phyloP scores from a whole-genome alignment of 768 basidiomycete genomes.

The Butyriboletus loyo region DNA sequence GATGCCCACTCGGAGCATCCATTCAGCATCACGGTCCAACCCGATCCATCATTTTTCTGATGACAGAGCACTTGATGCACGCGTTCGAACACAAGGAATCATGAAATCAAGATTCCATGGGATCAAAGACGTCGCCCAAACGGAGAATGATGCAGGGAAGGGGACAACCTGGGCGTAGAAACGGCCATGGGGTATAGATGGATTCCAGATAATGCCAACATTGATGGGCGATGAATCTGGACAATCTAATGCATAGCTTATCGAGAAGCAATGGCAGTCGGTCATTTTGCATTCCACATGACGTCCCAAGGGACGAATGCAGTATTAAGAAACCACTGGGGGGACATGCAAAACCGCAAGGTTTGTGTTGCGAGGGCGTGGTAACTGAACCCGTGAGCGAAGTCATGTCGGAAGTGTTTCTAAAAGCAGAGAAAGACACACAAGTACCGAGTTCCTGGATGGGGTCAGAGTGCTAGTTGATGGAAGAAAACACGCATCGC shows the following conservation, averaged over 20 bases:
- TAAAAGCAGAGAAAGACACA: neutral
- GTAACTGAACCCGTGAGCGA: neutral
- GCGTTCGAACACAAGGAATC: neutral
- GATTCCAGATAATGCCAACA: neutral
- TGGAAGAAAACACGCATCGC: neutral
- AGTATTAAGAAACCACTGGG: neutral
- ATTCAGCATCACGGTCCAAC: neutral
- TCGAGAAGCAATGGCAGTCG: neutral
- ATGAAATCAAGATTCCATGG: neutral
- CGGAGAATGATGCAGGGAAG: neutral
- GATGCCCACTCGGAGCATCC: neutral
- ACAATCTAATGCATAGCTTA: neutral
- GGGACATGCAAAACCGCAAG: neutral
- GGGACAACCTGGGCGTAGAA: neutral
- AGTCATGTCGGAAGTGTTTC: neutral
- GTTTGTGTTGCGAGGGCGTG: neutral
- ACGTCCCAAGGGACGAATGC: neutral
- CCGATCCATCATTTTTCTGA: neutral
- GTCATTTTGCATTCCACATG: neutral
- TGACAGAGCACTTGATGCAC: neutral
- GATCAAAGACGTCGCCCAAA: neutral
- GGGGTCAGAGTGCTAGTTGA: neutral
- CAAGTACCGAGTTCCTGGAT: neutral
- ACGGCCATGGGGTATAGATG: neutral
- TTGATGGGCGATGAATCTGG: neutral